Evolutionary conservation across 768 basidiomycete species (phyloP).

Genomic region (Macrocybe gigantea): DNA sequence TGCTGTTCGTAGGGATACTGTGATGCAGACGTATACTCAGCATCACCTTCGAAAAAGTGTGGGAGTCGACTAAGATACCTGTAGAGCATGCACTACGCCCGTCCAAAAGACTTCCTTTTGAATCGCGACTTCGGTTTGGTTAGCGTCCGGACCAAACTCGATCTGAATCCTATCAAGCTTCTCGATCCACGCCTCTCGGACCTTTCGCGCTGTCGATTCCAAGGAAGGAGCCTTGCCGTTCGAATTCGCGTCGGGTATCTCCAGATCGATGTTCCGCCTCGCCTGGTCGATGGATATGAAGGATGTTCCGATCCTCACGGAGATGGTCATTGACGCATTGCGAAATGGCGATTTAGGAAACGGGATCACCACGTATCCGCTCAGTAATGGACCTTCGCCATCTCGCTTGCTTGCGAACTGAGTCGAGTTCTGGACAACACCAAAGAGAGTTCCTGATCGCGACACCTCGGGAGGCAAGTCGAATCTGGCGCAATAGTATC

Average conservation of each 20-base stretch:
- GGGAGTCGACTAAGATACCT: constrained; percentile 25
- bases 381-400: constrained; percentile 38
- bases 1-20: constrained; percentile 76
- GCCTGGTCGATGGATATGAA: constrained; percentile 73
- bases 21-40: constrained; percentile 3
- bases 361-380: constrained; percentile 47
- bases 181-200: constrained; percentile 51
- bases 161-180: constrained; percentile 48
- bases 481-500: constrained; percentile 61
- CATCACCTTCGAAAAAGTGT: background rate
- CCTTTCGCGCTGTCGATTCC: constrained; percentile 43
- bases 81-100: constrained; percentile 55
- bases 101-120: constrained; percentile 54
- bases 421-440: constrained; percentile 43
- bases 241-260: constrained; percentile 34
- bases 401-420: constrained; percentile 18
- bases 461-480: constrained; percentile 12
- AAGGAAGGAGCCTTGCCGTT: constrained; percentile 21
- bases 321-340: constrained; percentile 20
- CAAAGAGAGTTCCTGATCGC: constrained; percentile 20
- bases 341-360: constrained; percentile 4
- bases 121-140: constrained; percentile 8
- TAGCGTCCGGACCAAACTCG: constrained; percentile 34
- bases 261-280: constrained; percentile 37
- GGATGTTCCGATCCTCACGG: constrained; percentile 63